Conservation (phyloP, 2,329 filamentous ascomycete genomes). For the Cercospora janseana region DNA sequence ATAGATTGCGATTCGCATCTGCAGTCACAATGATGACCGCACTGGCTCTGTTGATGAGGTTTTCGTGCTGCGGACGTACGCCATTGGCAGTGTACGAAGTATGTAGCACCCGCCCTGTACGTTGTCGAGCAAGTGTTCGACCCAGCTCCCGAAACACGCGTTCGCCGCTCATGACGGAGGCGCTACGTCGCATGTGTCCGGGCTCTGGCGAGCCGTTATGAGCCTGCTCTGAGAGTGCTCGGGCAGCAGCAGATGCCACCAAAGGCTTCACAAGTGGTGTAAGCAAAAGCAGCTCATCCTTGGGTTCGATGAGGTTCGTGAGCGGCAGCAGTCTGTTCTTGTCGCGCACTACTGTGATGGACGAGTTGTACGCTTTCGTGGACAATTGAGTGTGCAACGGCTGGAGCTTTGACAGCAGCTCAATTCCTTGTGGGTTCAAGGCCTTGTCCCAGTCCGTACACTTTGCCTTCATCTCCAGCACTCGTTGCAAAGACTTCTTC, state of each 20-base stretch:
- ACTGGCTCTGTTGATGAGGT: conserved; percentile 81
- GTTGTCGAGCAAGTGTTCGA: conserved; percentile 77
- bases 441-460: conserved; percentile 91
- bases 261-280: conserved; percentile 88
- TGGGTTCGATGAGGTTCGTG: conserved; percentile 73
- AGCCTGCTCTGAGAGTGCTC: conserved; percentile 63
- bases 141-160: conserved; percentile 89
- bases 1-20: conserved; percentile 89
- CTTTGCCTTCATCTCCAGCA: conserved; percentile 75
- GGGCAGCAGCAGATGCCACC: conserved; percentile 82
- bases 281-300: conserved; percentile 84
- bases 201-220: conserved; percentile 57
- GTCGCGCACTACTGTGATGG: conserved; percentile 89
- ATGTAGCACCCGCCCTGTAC: conserved; percentile 83
- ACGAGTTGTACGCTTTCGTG: conserved; percentile 82
- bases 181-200: conserved; percentile 55
- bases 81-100: conserved; percentile 95
- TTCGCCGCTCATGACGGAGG: conserved; percentile 82
- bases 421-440: conserved; percentile 78
- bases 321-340: conserved; percentile 82
- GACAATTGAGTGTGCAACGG: conserved; percentile 79
- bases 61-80: conserved; percentile 87
- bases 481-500: conserved; percentile 72
- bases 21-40: conserved; percentile 89
- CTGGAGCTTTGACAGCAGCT: conserved; percentile 74